phyloP scores from a whole-genome alignment of 495 filamentous ascomycete species.

The Penicillium pulvis region DNA sequence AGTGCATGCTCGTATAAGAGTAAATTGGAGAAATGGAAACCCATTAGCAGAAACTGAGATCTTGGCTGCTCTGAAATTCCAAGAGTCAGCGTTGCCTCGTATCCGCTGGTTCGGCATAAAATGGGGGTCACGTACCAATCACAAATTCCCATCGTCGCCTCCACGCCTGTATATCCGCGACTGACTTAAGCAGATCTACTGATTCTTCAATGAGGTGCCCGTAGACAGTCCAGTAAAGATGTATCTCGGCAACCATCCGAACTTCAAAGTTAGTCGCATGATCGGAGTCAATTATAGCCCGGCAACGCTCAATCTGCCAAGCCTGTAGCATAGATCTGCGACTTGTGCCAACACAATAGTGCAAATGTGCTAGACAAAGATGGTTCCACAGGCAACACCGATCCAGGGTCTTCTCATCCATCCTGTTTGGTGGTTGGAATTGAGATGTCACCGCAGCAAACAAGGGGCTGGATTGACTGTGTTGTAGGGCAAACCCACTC shows the following conservation, averaged over 20 bases:
- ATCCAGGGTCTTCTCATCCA: conserved; percentile 25
- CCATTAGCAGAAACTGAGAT: conserved; percentile 52
- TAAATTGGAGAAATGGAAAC: conserved; percentile 48
- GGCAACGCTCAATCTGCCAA: conserved; percentile 42
- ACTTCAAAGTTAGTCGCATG: conserved; percentile 47
- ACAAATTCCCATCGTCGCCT: conserved; percentile 43
- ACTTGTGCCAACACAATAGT: conserved; percentile 50
- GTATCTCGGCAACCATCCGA: conserved; percentile 49
- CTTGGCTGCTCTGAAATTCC: conserved; percentile 40
- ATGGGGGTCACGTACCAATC: conserved; percentile 29
- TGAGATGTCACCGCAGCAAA: conserved; percentile 30
- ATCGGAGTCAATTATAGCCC: conserved; percentile 38
- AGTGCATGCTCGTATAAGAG: conserved; percentile 44
- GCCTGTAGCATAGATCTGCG: conserved; percentile 39
- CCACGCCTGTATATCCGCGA: conserved; percentile 40
- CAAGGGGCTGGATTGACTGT: conserved; percentile 39
- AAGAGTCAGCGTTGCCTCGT: neutral
- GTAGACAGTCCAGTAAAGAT: conserved; percentile 50
- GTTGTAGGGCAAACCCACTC: conserved; percentile 49
- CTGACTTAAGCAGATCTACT: conserved; percentile 36
- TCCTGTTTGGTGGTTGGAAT: conserved; percentile 7
- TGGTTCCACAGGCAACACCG: conserved; percentile 49
- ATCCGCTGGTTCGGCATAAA: neutral
- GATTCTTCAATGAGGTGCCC: conserved; percentile 24
- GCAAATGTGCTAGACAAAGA: conserved; percentile 47